Base-by-base conservation (phyloP, 2,329 filamentous ascomycete species). In the Xylaria sp. region DNA sequence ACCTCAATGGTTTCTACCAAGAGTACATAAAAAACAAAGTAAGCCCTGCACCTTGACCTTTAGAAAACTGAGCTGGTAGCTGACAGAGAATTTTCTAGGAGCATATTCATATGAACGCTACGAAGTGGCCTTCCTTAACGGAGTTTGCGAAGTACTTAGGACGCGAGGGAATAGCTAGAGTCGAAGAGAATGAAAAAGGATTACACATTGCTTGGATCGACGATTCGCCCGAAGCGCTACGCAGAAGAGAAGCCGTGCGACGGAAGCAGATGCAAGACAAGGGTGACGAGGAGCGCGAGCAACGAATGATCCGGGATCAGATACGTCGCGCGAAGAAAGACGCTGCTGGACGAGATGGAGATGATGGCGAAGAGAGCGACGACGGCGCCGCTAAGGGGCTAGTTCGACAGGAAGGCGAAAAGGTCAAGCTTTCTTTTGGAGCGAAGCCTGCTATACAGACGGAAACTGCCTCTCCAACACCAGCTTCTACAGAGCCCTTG, bases 1-100 rank as follows among this genome's bases (percentile, higher is more conserved):
- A 94, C 35, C 87, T 94, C 54, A 99, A 99, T 73, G 89, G 92
- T 65, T 98, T 98, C 76, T 99, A 99, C 78, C 92, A 98, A 75
- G 89, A 94, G 73, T 95, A 96, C 72, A 97, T 98, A 69, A 84
- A 87, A 15, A 90, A 94, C 69, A 93, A 94, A 33, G 64, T 66
- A 19, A 40, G 57, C 21, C 28, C 23, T 21, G 8, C 8, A 21
- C 31, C 8, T 11, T 14, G 9, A 2, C 11, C 11, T 33, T 38
- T 4, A 23, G 6, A 9, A 12, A 21, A 17, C n/a, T 9, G 15
- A 9, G 14, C 7, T 6, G 5, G n/a, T 49, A 3, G 46, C 53
- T 58, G 14, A 61, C 49, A 11, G 12, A 8, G 19, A 33, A 21
- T 4, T 11, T 21, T 35, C 11, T 21, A 66, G 76, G 85, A 92